Evolutionary conservation across 345 rosid species (phyloP), one percentile per base, ranked within the genome.

Genomic region (Gossypium arboreum): DNA sequence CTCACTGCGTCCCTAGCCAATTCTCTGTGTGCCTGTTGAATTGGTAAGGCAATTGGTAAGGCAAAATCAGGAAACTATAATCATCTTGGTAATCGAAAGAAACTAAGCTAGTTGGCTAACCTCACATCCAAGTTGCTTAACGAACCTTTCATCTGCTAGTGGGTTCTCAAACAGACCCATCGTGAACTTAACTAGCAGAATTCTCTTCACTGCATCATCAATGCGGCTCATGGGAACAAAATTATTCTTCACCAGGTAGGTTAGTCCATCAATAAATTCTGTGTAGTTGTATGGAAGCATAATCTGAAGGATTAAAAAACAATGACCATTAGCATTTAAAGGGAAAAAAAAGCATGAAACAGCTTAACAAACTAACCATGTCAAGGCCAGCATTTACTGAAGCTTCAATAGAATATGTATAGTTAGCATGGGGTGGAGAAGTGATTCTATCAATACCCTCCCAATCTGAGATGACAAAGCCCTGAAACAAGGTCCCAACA

Each of bases 391-490:
- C 91, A 57, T 15, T 60, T 29, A 88, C 81, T 76, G 77, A 74
- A 20, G 77, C 80, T 73, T 68, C 76, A 75, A 88, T 77, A 65
- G 91, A 90, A 68, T 79, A 88, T 24, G 91, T 71, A 52, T 88
- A 90, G 74, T 90, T 88, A 52, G 90, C 90, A 74, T 84, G 89
- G 2, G 90, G 83, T 17, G 92, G 89, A 48, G 84, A 27, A n/a
- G 91, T 90, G 80, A 90, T 85, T 80, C 83, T 83, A 66, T 88
- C 90, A 45, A 90, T 82, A 7, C 90, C 91, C 70, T 81, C 29
- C 88, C 87, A 90, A 78, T 90, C 88, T 0, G 94, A 85, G 72
- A 88, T 83, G 52, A 88, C 86, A 74, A 90, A 87, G 73, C 94
- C 89, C 92, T 88, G 83, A 25, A 68, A 68, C 3, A 25, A 24